These are phyloP conservation scores for Apiospora kogelbergensis DNA, from an alignment of 2,329 filamentous ascomycete genomes.

Conservation along the genomic window DNA sequence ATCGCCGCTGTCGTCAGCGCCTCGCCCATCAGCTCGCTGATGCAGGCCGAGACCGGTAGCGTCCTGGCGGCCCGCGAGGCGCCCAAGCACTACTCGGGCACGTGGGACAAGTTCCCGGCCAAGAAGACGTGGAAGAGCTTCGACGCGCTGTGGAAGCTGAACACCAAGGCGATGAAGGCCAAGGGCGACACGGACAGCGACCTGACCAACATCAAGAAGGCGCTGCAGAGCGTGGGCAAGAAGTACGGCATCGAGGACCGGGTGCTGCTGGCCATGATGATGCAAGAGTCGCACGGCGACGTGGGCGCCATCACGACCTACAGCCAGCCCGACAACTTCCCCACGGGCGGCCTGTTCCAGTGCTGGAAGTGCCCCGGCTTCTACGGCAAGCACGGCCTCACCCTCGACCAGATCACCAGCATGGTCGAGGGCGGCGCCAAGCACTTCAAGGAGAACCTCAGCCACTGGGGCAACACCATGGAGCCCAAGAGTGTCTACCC, in stretches of 20 bases:
- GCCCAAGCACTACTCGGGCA: slow-evolving; percentile 22
- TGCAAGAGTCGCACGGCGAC: slow-evolving; percentile 41
- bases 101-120: slow-evolving; percentile 31
- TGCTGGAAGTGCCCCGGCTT: slow-evolving; percentile 34
- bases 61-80: neutral
- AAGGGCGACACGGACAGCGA: slow-evolving; percentile 33
- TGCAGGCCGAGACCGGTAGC: neutral
- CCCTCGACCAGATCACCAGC: slow-evolving; percentile 32
- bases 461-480: slow-evolving; percentile 27
- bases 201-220: slow-evolving; percentile 33
- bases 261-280: slow-evolving; percentile 40
- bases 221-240: slow-evolving; percentile 29
- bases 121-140: slow-evolving; percentile 33
- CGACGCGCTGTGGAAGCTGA: slow-evolving; percentile 34
- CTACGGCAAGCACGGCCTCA: slow-evolving; percentile 29
- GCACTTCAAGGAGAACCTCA: slow-evolving; percentile 30
- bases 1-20: neutral
- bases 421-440: slow-evolving; percentile 32
- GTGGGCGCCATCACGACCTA: slow-evolving; percentile 37
- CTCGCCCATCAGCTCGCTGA: neutral
- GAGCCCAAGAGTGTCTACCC: slow-evolving; percentile 35
- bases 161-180: slow-evolving; percentile 30
- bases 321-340: slow-evolving; percentile 30
- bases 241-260: slow-evolving; percentile 33
- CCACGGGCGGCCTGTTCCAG: slow-evolving; percentile 40